phyloP scores from a whole-genome alignment of 139 green algal genomes.

The Chlamydomonas eustigma region DNA sequence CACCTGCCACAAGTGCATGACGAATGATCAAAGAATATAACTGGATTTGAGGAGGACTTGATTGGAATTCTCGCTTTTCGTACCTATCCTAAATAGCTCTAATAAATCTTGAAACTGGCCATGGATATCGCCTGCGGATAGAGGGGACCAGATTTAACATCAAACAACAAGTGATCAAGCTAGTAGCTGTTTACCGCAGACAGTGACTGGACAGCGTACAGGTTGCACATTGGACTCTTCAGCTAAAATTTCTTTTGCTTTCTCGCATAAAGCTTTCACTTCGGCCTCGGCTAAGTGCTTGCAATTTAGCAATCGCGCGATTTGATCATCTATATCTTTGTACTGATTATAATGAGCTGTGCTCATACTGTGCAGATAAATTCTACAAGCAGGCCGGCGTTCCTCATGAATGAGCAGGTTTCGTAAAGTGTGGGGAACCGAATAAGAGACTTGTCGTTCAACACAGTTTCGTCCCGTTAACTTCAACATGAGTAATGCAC shows the following conservation, averaged over 20 bases:
- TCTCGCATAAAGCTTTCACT: slow-evolving; percentile 94
- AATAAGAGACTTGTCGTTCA: not conserved
- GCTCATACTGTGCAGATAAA: not conserved
- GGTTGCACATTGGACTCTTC: slow-evolving; percentile 99
- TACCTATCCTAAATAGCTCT: slow-evolving; percentile 92
- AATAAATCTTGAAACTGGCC: slow-evolving; percentile 97
- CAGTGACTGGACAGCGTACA: slow-evolving; percentile 94
- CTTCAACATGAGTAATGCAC: not conserved
- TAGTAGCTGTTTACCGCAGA: slow-evolving; percentile 27
- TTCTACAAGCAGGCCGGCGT: not conserved
- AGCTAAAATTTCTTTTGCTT: slow-evolving; percentile 97
- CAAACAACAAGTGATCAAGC: not conserved
- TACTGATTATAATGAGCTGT: not conserved
- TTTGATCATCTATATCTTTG: slow-evolving; percentile 5
- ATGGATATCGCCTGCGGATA: slow-evolving; percentile 84
- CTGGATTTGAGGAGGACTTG: not conserved
- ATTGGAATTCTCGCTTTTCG: not conserved
- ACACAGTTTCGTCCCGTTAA: not conserved
- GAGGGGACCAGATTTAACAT: not conserved
- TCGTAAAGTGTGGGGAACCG: not conserved
- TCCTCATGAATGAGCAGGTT: not conserved
- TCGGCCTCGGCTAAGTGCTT: slow-evolving; percentile 74
- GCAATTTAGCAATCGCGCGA: not conserved
- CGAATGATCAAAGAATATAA: not conserved
- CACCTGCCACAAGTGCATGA: not conserved